phyloP scores from a whole-genome alignment of 805 yeast genomes.

The Vanderwaltozyma yarrowii region DNA sequence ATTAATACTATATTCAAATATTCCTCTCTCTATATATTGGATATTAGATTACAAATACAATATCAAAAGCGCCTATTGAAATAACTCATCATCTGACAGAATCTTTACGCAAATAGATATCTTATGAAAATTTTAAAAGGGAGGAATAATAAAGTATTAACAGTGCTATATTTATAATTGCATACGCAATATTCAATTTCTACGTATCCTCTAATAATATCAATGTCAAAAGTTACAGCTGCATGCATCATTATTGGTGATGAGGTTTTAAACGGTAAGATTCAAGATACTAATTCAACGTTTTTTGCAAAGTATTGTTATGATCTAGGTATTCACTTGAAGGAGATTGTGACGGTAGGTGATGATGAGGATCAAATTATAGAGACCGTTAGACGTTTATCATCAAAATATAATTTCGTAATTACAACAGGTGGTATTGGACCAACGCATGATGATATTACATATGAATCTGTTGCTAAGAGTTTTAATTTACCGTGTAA shows the following conservation, averaged over 20 bases:
- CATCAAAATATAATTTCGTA: constrained; percentile 49
- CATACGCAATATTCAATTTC: too few relatives aligned
- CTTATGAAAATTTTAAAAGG: too few relatives aligned
- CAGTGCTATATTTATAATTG: too few relatives aligned
- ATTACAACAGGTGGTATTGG: constrained; percentile 66
- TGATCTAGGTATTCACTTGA: constrained; percentile 52
- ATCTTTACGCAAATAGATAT: too few relatives aligned
- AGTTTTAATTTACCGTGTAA: constrained; percentile 44
- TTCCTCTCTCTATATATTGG: too few relatives aligned
- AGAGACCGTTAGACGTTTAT: constrained; percentile 36
- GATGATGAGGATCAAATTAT: constrained; percentile 63
- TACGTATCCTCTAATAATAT: too few relatives aligned
- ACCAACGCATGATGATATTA: constrained; percentile 85
- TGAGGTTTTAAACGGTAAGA: constrained; percentile 80
- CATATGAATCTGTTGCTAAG: constrained; percentile 64
- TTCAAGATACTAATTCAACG: constrained; percentile 66
- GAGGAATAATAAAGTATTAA: too few relatives aligned
- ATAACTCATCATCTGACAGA: too few relatives aligned
- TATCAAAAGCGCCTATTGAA: too few relatives aligned
- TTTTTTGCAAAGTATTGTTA: constrained; percentile 66
- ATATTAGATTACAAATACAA: too few relatives aligned
- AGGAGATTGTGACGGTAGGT: constrained; percentile 61
- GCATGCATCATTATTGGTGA: constrained; percentile 57
- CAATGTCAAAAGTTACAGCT: constrained; percentile 22
- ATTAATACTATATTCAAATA: too few relatives aligned